Conservation (phyloP, 495 filamentous ascomycete species). For the Aspergillus mulundensis region DNA sequence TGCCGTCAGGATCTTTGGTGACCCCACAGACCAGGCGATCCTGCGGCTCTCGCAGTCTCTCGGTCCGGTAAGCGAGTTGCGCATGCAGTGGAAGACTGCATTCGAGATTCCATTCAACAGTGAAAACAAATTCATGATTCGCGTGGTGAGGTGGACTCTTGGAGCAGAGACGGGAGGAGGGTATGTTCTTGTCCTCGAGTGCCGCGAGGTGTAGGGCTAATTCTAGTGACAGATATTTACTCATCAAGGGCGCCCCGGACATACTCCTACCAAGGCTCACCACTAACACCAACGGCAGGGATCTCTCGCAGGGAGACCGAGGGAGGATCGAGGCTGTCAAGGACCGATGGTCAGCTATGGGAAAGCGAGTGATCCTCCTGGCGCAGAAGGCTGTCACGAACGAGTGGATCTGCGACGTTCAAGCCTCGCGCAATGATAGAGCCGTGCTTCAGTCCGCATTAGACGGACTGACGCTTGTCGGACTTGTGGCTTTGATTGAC, state of each 20-base stretch:
- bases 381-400: slow-evolving; percentile 51
- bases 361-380: slow-evolving; percentile 60
- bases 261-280: slow-evolving; percentile 53
- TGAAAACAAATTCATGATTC: slow-evolving; percentile 73
- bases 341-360: slow-evolving; percentile 58
- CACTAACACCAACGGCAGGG: slow-evolving; percentile 41
- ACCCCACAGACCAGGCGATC: slow-evolving; percentile 67
- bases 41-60: slow-evolving; percentile 60
- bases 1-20: slow-evolving; percentile 57
- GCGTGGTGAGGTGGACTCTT: no score
- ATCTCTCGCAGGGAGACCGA: not conserved
- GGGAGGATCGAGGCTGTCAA: slow-evolving; percentile 49
- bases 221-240: slow-evolving; percentile 27
- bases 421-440: slow-evolving; percentile 44
- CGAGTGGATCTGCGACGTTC: slow-evolving; percentile 23
- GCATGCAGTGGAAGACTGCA: slow-evolving; percentile 49
- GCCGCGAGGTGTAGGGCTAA: not conserved
- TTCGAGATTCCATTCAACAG: slow-evolving; percentile 66
- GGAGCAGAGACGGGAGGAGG: no score
- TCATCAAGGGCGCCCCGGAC: slow-evolving; percentile 64
- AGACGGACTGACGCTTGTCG: slow-evolving; percentile 53
- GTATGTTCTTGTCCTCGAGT: not conserved
- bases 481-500: slow-evolving; percentile 63
- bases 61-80: slow-evolving; percentile 37
- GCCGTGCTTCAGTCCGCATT: slow-evolving; percentile 45